A percentile compares a stretch with the other conserved stretches of the same genome.
Conservation (phyloP, 2,329 filamentous ascomycete species). For the Claviceps capensis region DNA sequence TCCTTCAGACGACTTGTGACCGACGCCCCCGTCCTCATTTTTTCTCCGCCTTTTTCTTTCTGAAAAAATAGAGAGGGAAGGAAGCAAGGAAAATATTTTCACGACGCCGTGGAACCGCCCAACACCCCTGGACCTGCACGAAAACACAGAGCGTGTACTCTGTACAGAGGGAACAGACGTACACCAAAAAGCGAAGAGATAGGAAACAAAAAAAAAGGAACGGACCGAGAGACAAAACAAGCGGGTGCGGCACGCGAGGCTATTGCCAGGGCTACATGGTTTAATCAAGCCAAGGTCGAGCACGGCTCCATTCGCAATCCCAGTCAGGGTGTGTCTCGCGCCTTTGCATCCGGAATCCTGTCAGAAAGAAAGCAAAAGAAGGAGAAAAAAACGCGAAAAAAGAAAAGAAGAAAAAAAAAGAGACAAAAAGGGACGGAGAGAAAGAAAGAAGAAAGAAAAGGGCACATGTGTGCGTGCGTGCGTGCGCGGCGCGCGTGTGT, state of each 20-base stretch:
- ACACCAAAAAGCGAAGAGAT: neutral
- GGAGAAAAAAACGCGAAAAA: neutral
- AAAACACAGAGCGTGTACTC: neutral
- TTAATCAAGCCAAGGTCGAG: neutral
- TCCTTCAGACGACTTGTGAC: neutral
- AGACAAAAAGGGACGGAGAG: neutral
- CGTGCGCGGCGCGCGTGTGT: neutral
- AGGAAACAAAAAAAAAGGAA: neutral
- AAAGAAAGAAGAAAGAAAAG: neutral
- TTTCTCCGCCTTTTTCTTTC: neutral
- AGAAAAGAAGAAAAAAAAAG: neutral
- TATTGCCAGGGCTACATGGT: conserved; percentile 2
- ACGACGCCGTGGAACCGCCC: neutral
- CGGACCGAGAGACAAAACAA: neutral
- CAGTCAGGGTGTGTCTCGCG: conserved; percentile 8
- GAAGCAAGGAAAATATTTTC: neutral
- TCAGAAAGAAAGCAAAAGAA: neutral
- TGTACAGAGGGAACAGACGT: neutral
- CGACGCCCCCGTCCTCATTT: neutral
- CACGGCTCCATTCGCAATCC: conserved; percentile 4
- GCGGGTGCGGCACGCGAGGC: conserved; percentile 5
- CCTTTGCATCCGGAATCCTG: conserved; percentile 6
- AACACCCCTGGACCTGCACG: neutral
- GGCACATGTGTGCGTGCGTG: neutral
- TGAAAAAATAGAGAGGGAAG: neutral